Percentiles rank a stretch among this genome's conserved stretches.
Evolutionary conservation across 1,284 basidiomycete genomes (phyloP).

Genomic region (Ganoderma multipileum): DNA sequence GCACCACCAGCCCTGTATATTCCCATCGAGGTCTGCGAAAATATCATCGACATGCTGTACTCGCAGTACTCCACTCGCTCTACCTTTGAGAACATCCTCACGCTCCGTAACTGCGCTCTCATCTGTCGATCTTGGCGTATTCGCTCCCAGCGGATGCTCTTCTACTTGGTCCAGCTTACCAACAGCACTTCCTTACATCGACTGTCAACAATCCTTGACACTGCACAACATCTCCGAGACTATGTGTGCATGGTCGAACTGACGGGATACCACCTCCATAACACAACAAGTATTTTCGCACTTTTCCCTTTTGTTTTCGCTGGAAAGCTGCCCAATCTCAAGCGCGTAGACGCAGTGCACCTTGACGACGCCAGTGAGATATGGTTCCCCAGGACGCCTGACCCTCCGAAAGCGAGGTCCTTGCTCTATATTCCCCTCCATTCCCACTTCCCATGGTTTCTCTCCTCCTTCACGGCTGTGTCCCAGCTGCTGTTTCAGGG

Average conservation of each 20-base stretch:
- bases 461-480: neutral
- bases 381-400: neutral
- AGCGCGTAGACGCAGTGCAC: neutral
- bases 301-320: neutral
- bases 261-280: neutral
- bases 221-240: neutral
- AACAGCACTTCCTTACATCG: neutral
- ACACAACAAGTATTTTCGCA: neutral
- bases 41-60: neutral
- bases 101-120: neutral
- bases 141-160: neutral
- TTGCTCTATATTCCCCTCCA: neutral
- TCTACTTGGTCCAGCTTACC: neutral
- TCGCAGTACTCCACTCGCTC: no score
- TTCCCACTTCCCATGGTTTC: neutral
- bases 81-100: neutral
- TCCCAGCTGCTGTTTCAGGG: neutral
- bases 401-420: neutral
- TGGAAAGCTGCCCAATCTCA: neutral
- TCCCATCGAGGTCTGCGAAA: slow-evolving; percentile 1
- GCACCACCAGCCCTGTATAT: neutral
- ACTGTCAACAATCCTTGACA: neutral
- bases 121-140: neutral
- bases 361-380: neutral
- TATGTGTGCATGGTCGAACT: neutral